Percentiles rank a stretch among this genome's conserved stretches.
These are phyloP conservation scores for Tranzscheliella williamsii DNA, from an alignment of 1,284 basidiomycete genomes.

Conservation along the genomic window DNA sequence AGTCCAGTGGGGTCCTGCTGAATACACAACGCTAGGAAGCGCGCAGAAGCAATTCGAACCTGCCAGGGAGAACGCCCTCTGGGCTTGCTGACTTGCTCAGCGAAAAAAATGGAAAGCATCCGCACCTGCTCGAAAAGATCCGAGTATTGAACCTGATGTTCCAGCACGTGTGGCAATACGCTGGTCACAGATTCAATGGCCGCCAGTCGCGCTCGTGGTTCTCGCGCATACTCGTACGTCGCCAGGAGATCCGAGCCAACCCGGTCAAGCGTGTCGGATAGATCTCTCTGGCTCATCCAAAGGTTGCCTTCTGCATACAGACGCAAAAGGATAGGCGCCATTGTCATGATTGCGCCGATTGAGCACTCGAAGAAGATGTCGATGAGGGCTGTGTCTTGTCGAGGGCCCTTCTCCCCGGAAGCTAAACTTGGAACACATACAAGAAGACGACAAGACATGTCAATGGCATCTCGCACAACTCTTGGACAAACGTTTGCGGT, in stretches of 20 bases:
- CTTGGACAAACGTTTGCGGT: no score
- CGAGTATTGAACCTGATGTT: conserved; percentile 8
- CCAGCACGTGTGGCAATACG: conserved; percentile 10
- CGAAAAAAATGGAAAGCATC: conserved; percentile 23
- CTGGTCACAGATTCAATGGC: conserved; percentile 8
- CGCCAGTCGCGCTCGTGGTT: conserved; percentile 10
- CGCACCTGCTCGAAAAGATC: conserved; percentile 30
- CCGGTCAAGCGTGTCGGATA: conserved; percentile 25
- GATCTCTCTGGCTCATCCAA: conserved; percentile 22
- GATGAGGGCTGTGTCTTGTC: conserved; percentile 1
- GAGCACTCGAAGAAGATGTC: conserved; percentile 17
- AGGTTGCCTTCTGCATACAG: conserved; percentile 4
- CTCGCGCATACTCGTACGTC: conserved; percentile 12
- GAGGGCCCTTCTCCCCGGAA: no score
- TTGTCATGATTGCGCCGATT: conserved; percentile 1
- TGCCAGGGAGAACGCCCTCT: conserved; percentile 28
- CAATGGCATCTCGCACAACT: no score
- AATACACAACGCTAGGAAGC: conserved; percentile 67
- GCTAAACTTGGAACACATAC: no score
- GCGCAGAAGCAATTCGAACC: conserved; percentile 64
- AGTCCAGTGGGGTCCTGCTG: conserved; percentile 3
- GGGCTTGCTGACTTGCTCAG: conserved; percentile 15
- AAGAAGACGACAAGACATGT: no score
- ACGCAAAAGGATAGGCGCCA: conserved; percentile 16
- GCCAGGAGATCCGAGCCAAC: conserved; percentile 28